Base-by-base conservation (phyloP, 768 basidiomycete genomes). In the Psilocybe subaeruginosa region DNA sequence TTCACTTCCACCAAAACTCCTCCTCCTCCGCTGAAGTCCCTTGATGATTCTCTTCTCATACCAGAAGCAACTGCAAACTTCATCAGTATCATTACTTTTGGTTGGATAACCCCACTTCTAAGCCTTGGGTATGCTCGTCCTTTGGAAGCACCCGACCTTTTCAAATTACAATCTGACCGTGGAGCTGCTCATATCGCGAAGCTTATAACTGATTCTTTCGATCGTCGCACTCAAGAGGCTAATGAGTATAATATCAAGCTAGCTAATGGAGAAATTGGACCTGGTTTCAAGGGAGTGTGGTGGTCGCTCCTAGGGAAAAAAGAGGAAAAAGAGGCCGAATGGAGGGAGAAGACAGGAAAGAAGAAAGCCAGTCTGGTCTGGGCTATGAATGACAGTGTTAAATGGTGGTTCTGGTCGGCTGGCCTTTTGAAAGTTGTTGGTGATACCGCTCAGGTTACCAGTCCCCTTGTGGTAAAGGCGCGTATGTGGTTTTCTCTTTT, bases 381-480 rank as follows among this genome's bases (percentile, higher is more conserved):
- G 71, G 88, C 91, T 1, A 80, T 93, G 76, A 92, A 92, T 67
- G 90, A 92, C 68, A 86, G 86, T 58, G 79, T 93, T 59, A 84
- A 83, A 50, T 90, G 85, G 83, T 87, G 82, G 78, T 90, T 93
- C 70, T 94, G 93, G 93, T 77, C 80, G 1, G 85, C 80, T 47
- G 92, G 90, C 3, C 43, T 86, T 1, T 68, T 84, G 45, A 84
- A 84, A 64, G 74, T 84, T 54, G 73, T 89, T n/a, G 83, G 87
- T 0, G 92, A 94, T 67, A 85, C 84, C 0, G 85, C 91, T 0
- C 89, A 89, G 68, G 80, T 91, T 31, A 88, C 87, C 9, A 88
- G 85, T 71, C 92, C 93, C 8, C 83, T 94, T 5, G 73, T 95
- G 8, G 87, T 94, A 55, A 92, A 91, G 79, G 90, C 89, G 62